Percentiles rank a stretch among this genome's conserved stretches.
Evolutionary conservation across 1,284 basidiomycete species (phyloP).

Genomic region (Sanghuangporus baumii): DNA sequence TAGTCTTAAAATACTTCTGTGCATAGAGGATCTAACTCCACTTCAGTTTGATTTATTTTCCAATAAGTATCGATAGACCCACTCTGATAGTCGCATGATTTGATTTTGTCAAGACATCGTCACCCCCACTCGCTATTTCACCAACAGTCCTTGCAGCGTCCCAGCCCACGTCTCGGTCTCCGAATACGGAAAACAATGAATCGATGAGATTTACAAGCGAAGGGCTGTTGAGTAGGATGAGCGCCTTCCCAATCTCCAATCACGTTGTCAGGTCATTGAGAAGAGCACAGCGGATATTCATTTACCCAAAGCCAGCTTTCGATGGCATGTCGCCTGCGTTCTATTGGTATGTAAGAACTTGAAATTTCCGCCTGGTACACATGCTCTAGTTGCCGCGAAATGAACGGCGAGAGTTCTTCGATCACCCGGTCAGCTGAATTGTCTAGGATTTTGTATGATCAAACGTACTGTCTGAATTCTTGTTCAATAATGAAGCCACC

Average conservation of each 20-base stretch:
- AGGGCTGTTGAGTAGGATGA: constrained; percentile 72
- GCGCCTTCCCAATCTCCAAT: constrained; percentile 64
- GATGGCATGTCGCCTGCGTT: constrained; percentile 49
- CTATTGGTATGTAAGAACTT: constrained; percentile 24
- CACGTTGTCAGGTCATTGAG: constrained; percentile 5
- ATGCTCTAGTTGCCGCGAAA: constrained; percentile 35
- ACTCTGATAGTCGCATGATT: constrained; percentile 78
- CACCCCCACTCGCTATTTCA: constrained; percentile 48
- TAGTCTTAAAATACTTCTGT: constrained; percentile 75
- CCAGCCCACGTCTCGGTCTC: constrained; percentile 52
- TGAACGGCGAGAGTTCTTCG: constrained; percentile 43
- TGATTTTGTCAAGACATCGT: constrained; percentile 64
- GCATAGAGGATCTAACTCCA: constrained; percentile 69
- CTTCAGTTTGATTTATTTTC: neutral
- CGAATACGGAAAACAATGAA: constrained; percentile 63
- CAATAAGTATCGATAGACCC: neutral
- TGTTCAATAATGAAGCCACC: constrained; percentile 13
- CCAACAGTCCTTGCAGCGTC: constrained; percentile 73
- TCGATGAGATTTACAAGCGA: constrained; percentile 54
- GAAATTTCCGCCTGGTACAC: constrained; percentile 47
- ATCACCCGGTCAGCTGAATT: neutral
- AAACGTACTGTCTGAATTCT: constrained; percentile 11
- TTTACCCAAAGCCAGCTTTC: constrained; percentile 68
- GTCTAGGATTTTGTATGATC: neutral
- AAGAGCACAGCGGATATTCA: neutral